A percentile compares a stretch with the other conserved stretches of the same genome.
phyloP scores from a whole-genome alignment of 2,329 filamentous ascomycete species.

The Reticulascus tulasneorum region DNA sequence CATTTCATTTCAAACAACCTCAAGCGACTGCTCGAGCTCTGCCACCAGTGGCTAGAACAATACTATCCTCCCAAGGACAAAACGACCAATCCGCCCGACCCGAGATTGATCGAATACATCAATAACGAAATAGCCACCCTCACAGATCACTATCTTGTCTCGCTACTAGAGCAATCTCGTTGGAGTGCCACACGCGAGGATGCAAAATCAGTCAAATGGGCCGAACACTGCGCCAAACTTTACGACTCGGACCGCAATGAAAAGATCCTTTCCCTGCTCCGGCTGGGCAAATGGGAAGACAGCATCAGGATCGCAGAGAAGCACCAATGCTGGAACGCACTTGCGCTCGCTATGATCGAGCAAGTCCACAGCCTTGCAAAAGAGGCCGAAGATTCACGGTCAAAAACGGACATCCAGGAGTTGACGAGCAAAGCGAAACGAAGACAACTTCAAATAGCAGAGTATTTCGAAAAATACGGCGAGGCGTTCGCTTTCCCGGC shows the following conservation, averaged over 20 bases:
- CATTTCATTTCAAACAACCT: constrained; percentile 57
- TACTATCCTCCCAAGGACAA: constrained; percentile 31
- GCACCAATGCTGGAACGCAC: constrained; percentile 49
- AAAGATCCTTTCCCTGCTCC: constrained; percentile 50
- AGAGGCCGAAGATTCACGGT: constrained; percentile 10
- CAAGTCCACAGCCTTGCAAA: constrained; percentile 38
- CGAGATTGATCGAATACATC: constrained; percentile 39
- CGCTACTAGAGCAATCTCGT: constrained; percentile 48
- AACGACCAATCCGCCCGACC: constrained; percentile 31
- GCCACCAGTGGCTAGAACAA: constrained; percentile 50
- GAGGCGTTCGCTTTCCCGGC: constrained; percentile 69
- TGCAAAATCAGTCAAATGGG: constrained; percentile 34
- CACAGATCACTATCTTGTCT: constrained; percentile 52
- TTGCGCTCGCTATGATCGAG: constrained; percentile 53
- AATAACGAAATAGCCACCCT: constrained; percentile 45
- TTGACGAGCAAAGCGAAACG: constrained; percentile 39
- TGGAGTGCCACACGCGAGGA: constrained; percentile 45
- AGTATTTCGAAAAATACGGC: constrained; percentile 61
- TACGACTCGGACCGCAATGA: constrained; percentile 48
- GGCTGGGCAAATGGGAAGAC: constrained; percentile 53
- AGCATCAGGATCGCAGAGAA: constrained; percentile 56
- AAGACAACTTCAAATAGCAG: constrained; percentile 44
- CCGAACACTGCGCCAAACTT: constrained; percentile 42
- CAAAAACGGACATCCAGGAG: constrained; percentile 18
- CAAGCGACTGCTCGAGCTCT: constrained; percentile 56